phyloP scores from a whole-genome alignment of 352 stramenopile species.

The Pythium sukuiense region DNA sequence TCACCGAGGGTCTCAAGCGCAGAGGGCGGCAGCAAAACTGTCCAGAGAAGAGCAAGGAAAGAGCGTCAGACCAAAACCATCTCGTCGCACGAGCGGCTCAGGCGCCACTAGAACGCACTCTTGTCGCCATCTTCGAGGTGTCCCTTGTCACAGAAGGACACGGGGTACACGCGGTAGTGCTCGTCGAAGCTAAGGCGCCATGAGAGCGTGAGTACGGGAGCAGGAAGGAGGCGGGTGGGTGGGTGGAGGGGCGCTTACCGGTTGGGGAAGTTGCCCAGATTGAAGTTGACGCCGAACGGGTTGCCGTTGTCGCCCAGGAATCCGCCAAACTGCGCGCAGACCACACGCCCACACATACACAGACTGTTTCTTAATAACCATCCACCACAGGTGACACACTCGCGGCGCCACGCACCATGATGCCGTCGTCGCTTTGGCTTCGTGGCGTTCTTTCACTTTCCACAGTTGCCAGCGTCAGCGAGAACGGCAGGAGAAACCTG shows the following conservation, averaged over 20 bases:
- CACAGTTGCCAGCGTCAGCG: slow-evolving; percentile 9
- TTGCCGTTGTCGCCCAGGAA: slow-evolving; percentile 71
- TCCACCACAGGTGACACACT: background rate
- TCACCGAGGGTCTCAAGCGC: slow-evolving; percentile 95
- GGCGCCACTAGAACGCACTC: slow-evolving; percentile 46
- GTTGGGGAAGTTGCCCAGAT: slow-evolving; percentile 71
- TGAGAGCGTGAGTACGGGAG: background rate
- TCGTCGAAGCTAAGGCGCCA: slow-evolving; percentile 67
- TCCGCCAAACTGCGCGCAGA: slow-evolving; percentile 53
- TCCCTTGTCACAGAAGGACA: slow-evolving; percentile 87
- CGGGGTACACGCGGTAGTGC: slow-evolving; percentile 85
- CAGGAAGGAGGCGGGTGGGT: background rate
- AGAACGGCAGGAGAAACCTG: slow-evolving; percentile 6
- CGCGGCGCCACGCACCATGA: slow-evolving; percentile 15
- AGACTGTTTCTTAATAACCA: background rate
- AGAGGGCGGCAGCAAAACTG: slow-evolving; percentile 96
- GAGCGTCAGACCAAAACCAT: background rate
- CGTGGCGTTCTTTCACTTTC: slow-evolving; percentile 22
- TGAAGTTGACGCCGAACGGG: slow-evolving; percentile 83
- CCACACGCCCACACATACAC: background rate
- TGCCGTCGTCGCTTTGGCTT: background rate
- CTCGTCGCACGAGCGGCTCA: background rate
- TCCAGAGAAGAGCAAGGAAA: slow-evolving; percentile 3
- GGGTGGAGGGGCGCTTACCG: slow-evolving; percentile 33
- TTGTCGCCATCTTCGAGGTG: slow-evolving; percentile 90